Evolutionary conservation across 75 land plant species (phyloP), one percentile per base, ranked within the genome.

Genomic region (Chamaecyparis obtusa): DNA sequence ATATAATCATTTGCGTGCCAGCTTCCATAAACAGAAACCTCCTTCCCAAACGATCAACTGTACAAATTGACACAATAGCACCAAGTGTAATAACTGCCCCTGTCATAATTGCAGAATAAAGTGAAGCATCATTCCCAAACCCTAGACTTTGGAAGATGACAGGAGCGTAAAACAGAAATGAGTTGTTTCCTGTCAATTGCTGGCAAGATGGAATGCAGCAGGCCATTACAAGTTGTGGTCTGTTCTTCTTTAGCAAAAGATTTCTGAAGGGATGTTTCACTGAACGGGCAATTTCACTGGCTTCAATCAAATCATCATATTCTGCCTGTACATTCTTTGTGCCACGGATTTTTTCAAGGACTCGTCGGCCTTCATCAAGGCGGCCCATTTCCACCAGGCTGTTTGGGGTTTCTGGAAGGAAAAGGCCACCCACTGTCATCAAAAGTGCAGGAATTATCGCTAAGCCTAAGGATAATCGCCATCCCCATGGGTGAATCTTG

Each of bases 131-230:
- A 27, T 89, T 90, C 5, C 97, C 96, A 67, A 94, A 93, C 9
- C 99, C 99, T 87, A 97, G 48, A 84, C 92, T 96, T 54, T 93
- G 93, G 86, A 97, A 95, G 14, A 97, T 91, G 37, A 97, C 98
- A 1, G 99, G 99, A 32, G 96, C 95, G 57, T 97, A 97, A 87
- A 97, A 97, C 56, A 96, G 90, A n/a, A 97, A 94, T 14, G 97
- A 94, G 87, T 95, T 96, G 90, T 89, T 96, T 36, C 99, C 99
- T 2, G 99, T 91, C 49, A 97, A 90, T 78, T 95, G 97, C 87
- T 96, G 96, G 88, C 93, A 96, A 3, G 94, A 93, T 7, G 96
- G 96, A 44, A 96, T 96, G 15, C 93, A 91, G 33, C 91, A 33
- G 1, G 95, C 94, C 5, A 93, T 91, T 11, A 96, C 82, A 48